Base-by-base conservation (phyloP, 306 rosid species). In the Fragaria ananassa region DNA sequence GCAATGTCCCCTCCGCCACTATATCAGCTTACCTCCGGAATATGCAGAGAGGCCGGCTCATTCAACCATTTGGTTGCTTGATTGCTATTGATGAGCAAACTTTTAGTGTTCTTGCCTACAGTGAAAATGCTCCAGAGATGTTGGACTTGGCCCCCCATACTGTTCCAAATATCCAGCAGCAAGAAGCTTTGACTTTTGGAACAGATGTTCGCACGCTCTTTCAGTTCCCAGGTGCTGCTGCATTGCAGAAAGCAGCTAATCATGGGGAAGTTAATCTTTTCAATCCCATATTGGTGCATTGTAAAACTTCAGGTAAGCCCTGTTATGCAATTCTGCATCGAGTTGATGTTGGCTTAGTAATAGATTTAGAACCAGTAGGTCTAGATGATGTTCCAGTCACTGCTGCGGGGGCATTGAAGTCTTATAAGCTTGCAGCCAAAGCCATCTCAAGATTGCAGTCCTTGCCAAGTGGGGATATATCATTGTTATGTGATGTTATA, bases 351-450 rank as follows among this genome's bases (percentile, higher is more conserved):
- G 86, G 88, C 6, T 76, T 85, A 37, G 82, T 79, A 10, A 85
- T 85, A 61, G 88, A 85, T 76, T 76, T 85, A 54, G 88, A 85
- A 46, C 88, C 88, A 10, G 84, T 85, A 19, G 82, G 54, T 68
- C 86, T 74, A 61, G 83, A 79, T 68, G 84, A 82, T 76, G 77
- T 79, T 76, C 86, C 88, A 0, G 86, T 76, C 62, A 82, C 86
- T 9, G 81, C 88, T 79, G 86, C 84, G 14, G 86, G 88, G 67
- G 75, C 83, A 12, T 79, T 85, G 83, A 85, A 79, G 76, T 85
- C 88, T n/a, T 85, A 85, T 81, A 85, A 85, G 84, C 82, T 85
- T 51, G 86, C 88, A 5, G 81, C 88, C 29, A 82, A 85, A 81
- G 82, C 88, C 71, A 85, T 85, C 80, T 79, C 86, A 31, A 85